Percentiles rank a stretch among this genome's conserved stretches.
phyloP scores from a whole-genome alignment of 176 grass and related monocot species.

The Oryza glaberrima region DNA sequence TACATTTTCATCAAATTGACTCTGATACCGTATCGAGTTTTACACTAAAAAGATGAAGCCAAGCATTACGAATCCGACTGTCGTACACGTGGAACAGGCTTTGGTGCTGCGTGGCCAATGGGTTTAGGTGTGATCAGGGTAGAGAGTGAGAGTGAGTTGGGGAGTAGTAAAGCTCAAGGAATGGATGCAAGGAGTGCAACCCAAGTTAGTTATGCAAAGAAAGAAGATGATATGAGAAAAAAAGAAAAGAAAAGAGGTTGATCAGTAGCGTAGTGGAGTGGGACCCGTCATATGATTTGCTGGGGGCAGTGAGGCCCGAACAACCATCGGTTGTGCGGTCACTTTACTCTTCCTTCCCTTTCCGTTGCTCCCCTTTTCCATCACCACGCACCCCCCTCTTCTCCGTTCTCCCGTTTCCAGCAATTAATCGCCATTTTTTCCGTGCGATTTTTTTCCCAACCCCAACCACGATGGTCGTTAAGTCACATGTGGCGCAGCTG shows the following conservation, averaged over 20 bases:
- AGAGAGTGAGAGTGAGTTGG: not conserved
- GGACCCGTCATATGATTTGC: conserved; percentile 48
- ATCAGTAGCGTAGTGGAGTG: not conserved
- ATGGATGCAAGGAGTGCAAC: conserved; percentile 56
- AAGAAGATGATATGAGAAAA: not conserved
- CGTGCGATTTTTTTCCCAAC: not conserved
- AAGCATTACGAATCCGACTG: not conserved
- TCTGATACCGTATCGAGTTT: not conserved
- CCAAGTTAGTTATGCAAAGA: conserved; percentile 51
- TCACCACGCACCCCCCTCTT: not conserved
- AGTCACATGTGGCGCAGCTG: conserved; percentile 19
- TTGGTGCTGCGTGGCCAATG: not conserved
- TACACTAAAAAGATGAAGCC: not conserved
- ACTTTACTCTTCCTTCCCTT: conserved; percentile 43
- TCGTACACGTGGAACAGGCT: not conserved
- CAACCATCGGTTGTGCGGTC: conserved; percentile 69
- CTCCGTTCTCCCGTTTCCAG: not conserved
- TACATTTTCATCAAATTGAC: not conserved
- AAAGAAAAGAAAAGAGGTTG: not conserved
- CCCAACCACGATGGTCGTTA: not conserved
- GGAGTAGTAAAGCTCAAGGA: conserved; percentile 49
- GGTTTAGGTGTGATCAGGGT: not conserved
- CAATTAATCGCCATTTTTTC: conserved; percentile 9
- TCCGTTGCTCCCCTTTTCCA: not conserved
- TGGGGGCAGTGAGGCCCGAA: conserved; percentile 36